A percentile compares a stretch with the other conserved stretches of the same genome.
These are phyloP conservation scores for Lomentospora prolificans DNA, from an alignment of 2,329 filamentous ascomycete genomes.

Conservation along the genomic window DNA sequence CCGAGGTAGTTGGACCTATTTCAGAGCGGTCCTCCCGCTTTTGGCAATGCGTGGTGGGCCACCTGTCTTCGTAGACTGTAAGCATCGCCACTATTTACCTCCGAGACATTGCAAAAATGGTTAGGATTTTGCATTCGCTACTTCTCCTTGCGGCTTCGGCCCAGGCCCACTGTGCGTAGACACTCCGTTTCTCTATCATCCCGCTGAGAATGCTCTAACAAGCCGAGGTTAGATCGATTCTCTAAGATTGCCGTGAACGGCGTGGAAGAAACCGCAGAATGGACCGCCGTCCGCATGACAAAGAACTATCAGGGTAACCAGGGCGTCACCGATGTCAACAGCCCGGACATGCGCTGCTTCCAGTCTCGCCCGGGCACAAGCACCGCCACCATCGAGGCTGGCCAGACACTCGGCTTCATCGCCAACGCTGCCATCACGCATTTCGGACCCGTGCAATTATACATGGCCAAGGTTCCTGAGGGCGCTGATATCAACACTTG, in stretches of 20 bases:
- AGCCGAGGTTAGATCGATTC: background rate
- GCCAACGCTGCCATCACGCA: conserved; percentile 24
- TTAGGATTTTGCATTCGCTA: background rate
- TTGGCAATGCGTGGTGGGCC: background rate
- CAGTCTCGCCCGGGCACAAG: conserved; percentile 14
- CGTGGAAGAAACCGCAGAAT: conserved; percentile 2
- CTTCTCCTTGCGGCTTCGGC: background rate
- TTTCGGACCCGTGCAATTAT: conserved; percentile 27
- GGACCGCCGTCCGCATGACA: conserved; percentile 6
- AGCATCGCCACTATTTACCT: too few relatives aligned
- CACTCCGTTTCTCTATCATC: too few relatives aligned
- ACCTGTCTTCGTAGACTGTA: too few relatives aligned
- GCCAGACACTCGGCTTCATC: conserved; percentile 31
- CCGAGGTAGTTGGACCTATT: background rate
- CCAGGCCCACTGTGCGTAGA: background rate
- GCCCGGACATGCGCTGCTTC: conserved; percentile 19
- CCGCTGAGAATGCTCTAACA: too few relatives aligned
- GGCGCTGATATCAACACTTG: conserved; percentile 20
- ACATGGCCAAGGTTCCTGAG: conserved; percentile 25
- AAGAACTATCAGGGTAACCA: conserved; percentile 20
- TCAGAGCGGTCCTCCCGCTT: background rate
- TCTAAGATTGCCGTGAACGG: conserved; percentile 2
- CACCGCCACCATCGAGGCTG: conserved; percentile 26
- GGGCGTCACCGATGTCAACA: conserved; percentile 25
- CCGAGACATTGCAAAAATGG: too few relatives aligned